Conservation (phyloP, 2,329 filamentous ascomycete species). For the Monilinia fructigena region DNA sequence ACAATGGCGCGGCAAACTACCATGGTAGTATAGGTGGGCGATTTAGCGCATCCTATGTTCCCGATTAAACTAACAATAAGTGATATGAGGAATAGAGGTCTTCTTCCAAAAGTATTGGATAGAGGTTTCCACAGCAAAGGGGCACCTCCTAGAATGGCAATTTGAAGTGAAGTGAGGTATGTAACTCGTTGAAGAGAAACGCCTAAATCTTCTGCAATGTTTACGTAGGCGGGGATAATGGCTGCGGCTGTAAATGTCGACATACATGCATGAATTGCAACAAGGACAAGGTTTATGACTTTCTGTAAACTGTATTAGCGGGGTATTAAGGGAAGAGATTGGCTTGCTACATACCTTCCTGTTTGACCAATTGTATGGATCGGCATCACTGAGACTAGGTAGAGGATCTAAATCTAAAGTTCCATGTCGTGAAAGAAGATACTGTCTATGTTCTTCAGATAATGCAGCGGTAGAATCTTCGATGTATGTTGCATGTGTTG, state of each 20-base stretch:
- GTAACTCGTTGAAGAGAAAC: conserved; percentile 46
- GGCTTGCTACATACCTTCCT: conserved; percentile 45
- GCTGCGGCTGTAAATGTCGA: conserved; percentile 51
- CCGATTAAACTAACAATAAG: conserved; percentile 46
- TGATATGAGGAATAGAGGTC: conserved; percentile 51
- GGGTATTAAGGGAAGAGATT: neutral
- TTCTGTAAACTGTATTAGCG: conserved; percentile 42
- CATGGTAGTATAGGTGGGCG: conserved; percentile 48
- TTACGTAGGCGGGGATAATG: conserved; percentile 51
- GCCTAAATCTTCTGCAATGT: conserved; percentile 48
- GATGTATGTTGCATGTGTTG: conserved; percentile 15
- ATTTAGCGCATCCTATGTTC: conserved; percentile 53
- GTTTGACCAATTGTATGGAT: conserved; percentile 54
- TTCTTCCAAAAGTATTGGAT: conserved; percentile 50
- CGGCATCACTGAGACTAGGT: conserved; percentile 38
- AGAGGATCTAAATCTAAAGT: conserved; percentile 26
- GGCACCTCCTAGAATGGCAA: conserved; percentile 51
- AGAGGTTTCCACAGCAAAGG: conserved; percentile 54
- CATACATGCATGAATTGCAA: conserved; percentile 53
- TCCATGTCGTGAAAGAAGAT: conserved; percentile 24
- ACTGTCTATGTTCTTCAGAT: conserved; percentile 24
- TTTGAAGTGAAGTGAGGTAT: conserved; percentile 52
- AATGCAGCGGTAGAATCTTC: neutral
- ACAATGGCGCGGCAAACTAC: conserved; percentile 49
- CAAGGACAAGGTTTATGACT: conserved; percentile 48